Percentiles rank a stretch among this genome's conserved stretches.
Evolutionary conservation across 345 rosid species (phyloP).

Genomic region (Acer campestre): DNA sequence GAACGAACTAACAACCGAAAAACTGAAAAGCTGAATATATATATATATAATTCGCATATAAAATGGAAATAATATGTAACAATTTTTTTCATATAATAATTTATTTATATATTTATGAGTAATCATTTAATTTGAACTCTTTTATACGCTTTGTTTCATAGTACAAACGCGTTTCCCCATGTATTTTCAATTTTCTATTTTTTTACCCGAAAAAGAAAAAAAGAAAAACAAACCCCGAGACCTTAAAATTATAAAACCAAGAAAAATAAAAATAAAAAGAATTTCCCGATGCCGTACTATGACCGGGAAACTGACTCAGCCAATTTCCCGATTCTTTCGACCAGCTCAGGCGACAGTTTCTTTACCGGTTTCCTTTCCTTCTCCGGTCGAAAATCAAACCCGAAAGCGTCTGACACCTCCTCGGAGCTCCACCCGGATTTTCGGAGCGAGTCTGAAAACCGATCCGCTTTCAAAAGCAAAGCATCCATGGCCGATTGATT

Average conservation of each 20-base stretch:
- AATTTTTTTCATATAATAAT: slow-evolving; percentile 5
- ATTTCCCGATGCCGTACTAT: slow-evolving; percentile 27
- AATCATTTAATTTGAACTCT: slow-evolving; percentile 15
- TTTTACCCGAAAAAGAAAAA: slow-evolving; percentile 19
- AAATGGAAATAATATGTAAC: neutral
- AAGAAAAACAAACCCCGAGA: slow-evolving; percentile 19
- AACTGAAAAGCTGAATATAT: no score
- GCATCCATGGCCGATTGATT: slow-evolving; percentile 82
- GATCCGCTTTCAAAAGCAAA: slow-evolving; percentile 79
- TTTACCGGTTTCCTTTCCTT: slow-evolving; percentile 75
- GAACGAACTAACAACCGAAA: no score
- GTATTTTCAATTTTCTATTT: slow-evolving; percentile 23
- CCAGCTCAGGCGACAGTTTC: slow-evolving; percentile 71
- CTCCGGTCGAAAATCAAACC: slow-evolving; percentile 80
- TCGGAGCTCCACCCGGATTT: slow-evolving; percentile 99
- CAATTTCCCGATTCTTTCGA: slow-evolving; percentile 74
- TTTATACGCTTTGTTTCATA: slow-evolving; percentile 26
- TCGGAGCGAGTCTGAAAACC: slow-evolving; percentile 83
- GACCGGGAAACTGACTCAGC: slow-evolving; percentile 83
- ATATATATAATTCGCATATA: no score
- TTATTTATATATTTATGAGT: slow-evolving; percentile 17
- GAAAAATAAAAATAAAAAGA: neutral
- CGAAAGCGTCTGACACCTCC: slow-evolving; percentile 84
- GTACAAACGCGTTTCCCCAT: slow-evolving; percentile 46
- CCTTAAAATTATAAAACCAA: slow-evolving; percentile 1